These are phyloP conservation scores for Cyberlindnera japonica DNA, from an alignment of 805 yeast genomes.

Conservation along the genomic window DNA sequence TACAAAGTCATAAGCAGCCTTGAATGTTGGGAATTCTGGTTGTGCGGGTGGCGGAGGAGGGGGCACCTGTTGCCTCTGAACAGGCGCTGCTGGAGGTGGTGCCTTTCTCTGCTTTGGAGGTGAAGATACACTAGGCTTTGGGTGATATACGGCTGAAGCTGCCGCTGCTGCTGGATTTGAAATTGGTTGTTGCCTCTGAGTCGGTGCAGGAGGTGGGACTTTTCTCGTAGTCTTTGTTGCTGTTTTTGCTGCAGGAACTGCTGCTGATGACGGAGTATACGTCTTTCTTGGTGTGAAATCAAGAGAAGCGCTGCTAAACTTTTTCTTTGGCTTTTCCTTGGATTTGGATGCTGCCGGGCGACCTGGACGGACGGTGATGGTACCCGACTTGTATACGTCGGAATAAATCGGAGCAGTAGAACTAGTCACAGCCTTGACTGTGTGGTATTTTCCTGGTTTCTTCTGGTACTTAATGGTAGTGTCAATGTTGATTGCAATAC, in stretches of 20 bases:
- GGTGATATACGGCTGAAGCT: conserved; percentile 40
- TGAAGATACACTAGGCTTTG: conserved; percentile 25
- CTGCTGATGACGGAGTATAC: conserved; percentile 3
- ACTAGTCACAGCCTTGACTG: conserved; percentile 65
- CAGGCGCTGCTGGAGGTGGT: conserved; percentile 3
- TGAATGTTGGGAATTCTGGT: conserved; percentile 72
- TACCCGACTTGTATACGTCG: conserved; percentile 84
- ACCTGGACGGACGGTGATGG: conserved; percentile 78
- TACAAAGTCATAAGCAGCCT: conserved; percentile 83
- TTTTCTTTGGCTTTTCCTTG: conserved; percentile 71
- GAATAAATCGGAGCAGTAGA: conserved; percentile 59
- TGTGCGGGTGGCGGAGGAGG: conserved; percentile 64
- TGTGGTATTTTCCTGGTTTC: conserved; percentile 79
- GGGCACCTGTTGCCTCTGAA: conserved; percentile 53
- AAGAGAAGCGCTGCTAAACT: conserved; percentile 24
- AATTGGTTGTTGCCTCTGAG: conserved; percentile 18
- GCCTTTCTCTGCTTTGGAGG: conserved; percentile 15
- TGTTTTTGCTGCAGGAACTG: neutral
- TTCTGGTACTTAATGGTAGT: conserved; percentile 78
- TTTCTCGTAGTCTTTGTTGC: conserved; percentile 19
- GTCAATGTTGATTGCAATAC: conserved; percentile 61
- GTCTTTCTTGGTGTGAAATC: conserved; percentile 30
- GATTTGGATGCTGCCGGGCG: conserved; percentile 69
- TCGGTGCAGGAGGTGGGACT: conserved; percentile 30
- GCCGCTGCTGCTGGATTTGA: conserved; percentile 23